These are phyloP conservation scores for Aspergillus fijiensis DNA, from an alignment of 2,329 filamentous ascomycete species.

Conservation along the genomic window DNA sequence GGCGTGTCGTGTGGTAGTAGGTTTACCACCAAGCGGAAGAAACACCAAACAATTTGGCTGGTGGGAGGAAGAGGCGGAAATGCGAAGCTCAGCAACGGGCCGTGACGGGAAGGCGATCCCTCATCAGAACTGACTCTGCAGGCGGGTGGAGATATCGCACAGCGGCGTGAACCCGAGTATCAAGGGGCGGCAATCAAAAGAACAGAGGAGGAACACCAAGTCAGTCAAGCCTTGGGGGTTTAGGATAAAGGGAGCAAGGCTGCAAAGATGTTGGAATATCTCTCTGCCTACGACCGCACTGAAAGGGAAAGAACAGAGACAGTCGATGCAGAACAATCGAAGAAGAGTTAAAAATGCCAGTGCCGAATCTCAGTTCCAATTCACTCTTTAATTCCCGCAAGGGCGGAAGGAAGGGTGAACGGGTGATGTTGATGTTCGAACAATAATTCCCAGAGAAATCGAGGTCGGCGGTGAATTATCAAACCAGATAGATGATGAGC, in stretches of 20 bases:
- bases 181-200: slow-evolving; percentile 12
- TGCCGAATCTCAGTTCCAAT: slow-evolving; percentile 17
- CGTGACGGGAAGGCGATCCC: slow-evolving; percentile 26
- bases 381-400: slow-evolving; percentile 17
- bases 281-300: background rate
- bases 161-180: slow-evolving; percentile 22
- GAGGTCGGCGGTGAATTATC: slow-evolving; percentile 15
- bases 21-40: slow-evolving; percentile 9
- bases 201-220: slow-evolving; percentile 6
- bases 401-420: slow-evolving; percentile 17
- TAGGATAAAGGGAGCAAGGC: slow-evolving; percentile 18
- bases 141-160: slow-evolving; percentile 15
- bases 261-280: slow-evolving; percentile 12
- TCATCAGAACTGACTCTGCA: slow-evolving; percentile 22
- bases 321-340: background rate
- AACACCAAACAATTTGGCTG: slow-evolving; percentile 21
- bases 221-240: background rate
- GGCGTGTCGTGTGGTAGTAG: slow-evolving; percentile 12
- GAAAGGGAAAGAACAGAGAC: background rate
- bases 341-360: slow-evolving; percentile 3
- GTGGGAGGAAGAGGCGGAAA: slow-evolving; percentile 17
- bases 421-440: slow-evolving; percentile 12
- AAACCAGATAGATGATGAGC: slow-evolving; percentile 13
- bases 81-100: slow-evolving; percentile 27
- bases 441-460: slow-evolving; percentile 13